Base-by-base conservation (phyloP, 257 asterid genomes). In the Jaltomata sinuosa region DNA sequence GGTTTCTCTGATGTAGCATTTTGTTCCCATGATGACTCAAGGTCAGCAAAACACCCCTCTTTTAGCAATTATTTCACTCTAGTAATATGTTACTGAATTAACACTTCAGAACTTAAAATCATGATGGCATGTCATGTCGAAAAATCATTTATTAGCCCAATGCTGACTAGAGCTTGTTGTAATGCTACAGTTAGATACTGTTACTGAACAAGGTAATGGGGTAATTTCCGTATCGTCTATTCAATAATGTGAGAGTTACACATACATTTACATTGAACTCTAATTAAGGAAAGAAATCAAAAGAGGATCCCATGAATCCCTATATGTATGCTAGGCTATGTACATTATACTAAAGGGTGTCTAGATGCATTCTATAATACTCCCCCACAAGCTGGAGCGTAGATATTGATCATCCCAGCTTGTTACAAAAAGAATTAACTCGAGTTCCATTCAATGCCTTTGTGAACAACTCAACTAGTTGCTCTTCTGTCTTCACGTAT, bases 1-100 rank as follows among this genome's bases (percentile, higher is more conserved):
- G 98, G 99, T 85, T 89, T 93, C 80, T 85, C 97, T 82, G 99
- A 96, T 87, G 89, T 96, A 78, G 92, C 96, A 6, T 96, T 96
- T 91, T 91, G 94, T 79, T 88, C 93, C 81, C 90, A 87, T 87
- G 95, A 96, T 86, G 85, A 85, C 65, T 92, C 94, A 42, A 96
- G 98, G 98, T 96, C 67, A 55, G 87, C 85, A 65, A 84, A 61
- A 38, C 21, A 42, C 7, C 57, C 36, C 42, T 84, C 57, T 76
- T 83, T 62, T 85, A 42, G 36, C 36, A 42, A 45, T 72, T 42
- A 42, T 45, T n/a, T 40, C n/a, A n/a, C 57, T 72, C 80, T 72
- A 42, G 55, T 72, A 22, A 45, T 76, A 27, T 76, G 40, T 76
- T 45, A 45, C 40, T 76, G 38, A 74, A 74, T 47, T 25, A 74